Evolutionary conservation across 306 rosid species (phyloP).

Genomic region (Hippophae rhamnoides): DNA sequence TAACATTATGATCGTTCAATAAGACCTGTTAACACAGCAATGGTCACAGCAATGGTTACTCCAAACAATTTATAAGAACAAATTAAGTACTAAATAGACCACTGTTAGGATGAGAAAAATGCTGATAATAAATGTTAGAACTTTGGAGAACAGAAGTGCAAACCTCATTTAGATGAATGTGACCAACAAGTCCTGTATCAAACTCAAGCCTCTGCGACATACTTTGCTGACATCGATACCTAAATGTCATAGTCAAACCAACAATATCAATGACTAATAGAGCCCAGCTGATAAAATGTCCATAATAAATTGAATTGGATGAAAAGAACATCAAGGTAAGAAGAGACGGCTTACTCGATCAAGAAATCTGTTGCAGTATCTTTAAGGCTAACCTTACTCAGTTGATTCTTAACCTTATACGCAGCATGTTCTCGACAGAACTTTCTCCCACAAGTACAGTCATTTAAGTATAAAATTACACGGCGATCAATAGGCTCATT

Average conservation of each 20-base stretch:
- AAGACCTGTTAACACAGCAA: conserved; percentile 38
- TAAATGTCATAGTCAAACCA: conserved; percentile 23
- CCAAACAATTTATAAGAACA: conserved; percentile 9
- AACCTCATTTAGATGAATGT: conserved; percentile 74
- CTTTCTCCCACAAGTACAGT: conserved; percentile 65
- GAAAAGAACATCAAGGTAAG: background rate
- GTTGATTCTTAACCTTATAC: conserved; percentile 61
- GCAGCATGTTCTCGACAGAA: conserved; percentile 79
- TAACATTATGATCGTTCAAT: conserved; percentile 44
- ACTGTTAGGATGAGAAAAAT: conserved; percentile 1
- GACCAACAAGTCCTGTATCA: conserved; percentile 86
- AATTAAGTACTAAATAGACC: background rate
- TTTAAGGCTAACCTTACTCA: conserved; percentile 72
- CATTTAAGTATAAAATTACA: conserved; percentile 63
- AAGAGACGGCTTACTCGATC: conserved; percentile 59
- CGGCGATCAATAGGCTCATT: conserved; percentile 73
- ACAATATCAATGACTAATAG: background rate
- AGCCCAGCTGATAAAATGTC: no score
- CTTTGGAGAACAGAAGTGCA: conserved; percentile 10
- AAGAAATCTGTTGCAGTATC: conserved; percentile 61
- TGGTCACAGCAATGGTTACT: conserved; percentile 17
- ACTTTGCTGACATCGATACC: conserved; percentile 39
- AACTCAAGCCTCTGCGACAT: conserved; percentile 18
- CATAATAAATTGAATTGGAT: background rate
- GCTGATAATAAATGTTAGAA: conserved; percentile 6